Evolutionary conservation across 2,329 filamentous ascomycete genomes (phyloP).

Genomic region (Penicillium sp.): DNA sequence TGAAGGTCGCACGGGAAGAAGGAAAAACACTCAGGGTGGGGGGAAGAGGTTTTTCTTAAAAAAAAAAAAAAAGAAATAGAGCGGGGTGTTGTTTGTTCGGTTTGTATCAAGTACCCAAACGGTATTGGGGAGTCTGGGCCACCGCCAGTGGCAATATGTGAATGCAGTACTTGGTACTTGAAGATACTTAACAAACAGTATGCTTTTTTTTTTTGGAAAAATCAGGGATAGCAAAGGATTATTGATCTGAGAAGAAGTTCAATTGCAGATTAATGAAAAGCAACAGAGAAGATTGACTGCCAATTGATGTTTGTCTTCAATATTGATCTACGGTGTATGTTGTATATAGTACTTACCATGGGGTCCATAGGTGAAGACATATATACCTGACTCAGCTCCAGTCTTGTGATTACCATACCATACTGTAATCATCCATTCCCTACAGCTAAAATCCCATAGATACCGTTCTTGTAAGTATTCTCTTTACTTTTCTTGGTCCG

Average conservation of each 20-base stretch:
- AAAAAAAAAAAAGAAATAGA: constrained; percentile 7
- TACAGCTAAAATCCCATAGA: accelerated
- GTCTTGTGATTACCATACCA: neutral
- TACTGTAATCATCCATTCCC: neutral
- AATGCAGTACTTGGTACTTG: neutral
- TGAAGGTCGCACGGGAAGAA: constrained; percentile 16
- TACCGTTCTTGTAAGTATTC: neutral
- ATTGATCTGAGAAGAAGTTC: no score
- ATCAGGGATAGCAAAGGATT: neutral
- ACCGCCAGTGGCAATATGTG: neutral
- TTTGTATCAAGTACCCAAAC: neutral
- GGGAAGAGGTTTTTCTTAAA: constrained; percentile 26
- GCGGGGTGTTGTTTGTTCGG: constrained; percentile 15
- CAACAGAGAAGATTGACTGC: no score
- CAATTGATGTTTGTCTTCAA: neutral
- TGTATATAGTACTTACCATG: no score
- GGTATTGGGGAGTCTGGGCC: constrained; percentile 4
- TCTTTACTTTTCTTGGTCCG: neutral
- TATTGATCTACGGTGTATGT: constrained; percentile 14
- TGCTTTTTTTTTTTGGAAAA: neutral
- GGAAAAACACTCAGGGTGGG: constrained; percentile 33
- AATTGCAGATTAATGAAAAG: neutral
- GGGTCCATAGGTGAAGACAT: neutral
- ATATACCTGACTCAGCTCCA: constrained; percentile 1
- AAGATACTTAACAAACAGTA: neutral